Base-by-base conservation (phyloP, 129 eudicot genomes). In the Centrapalus pauciflorus region DNA sequence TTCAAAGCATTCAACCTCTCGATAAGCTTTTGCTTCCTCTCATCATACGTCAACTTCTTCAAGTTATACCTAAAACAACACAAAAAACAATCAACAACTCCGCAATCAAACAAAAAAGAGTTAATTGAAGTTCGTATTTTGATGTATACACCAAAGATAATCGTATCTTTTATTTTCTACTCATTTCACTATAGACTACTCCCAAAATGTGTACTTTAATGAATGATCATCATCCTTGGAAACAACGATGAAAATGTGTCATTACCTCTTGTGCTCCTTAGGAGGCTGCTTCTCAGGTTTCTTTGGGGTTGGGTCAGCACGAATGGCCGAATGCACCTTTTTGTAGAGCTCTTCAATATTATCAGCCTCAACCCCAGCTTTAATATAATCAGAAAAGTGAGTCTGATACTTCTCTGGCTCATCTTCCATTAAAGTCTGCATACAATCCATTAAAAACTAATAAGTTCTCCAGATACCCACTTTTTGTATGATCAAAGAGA, bases 251-350 rank as follows among this genome's bases (percentile, higher is more conserved):
- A 11, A 12, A 19, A 1, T 4, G 3, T 7, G 14, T 12, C 4
- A 4, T 52, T 62, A 77, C 81, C 81, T 77, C 72, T 77, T 77
- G 62, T 77, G 81, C 23, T 70, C 77, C 37, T 77, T 77, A 41
- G 80, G 75, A 17, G 72, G 67, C 19, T 77, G 73, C 61, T 70
- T 77, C 55, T 63, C 67, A 3, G 40, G 16, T 17, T 77, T 77
- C 81, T 77, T 70, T 46, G 64, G 61, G 30, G 55, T 61, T 0
- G 81, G 81, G 38, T 70, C 81, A 21, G 72, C 81, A 37, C 92
- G 89, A 45, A 92, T 88, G 19, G 91, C 95, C 4, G 96, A 83
- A 85, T 92, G 98, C 12, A 85, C 98, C 71, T 88, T 88, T 79
- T 92, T 83, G 84, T 92, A 88, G 23, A 92, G 5, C 33, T 67